Conservation (phyloP, 2,329 filamentous ascomycete genomes). For the Pseudogymnoascus sp. region DNA sequence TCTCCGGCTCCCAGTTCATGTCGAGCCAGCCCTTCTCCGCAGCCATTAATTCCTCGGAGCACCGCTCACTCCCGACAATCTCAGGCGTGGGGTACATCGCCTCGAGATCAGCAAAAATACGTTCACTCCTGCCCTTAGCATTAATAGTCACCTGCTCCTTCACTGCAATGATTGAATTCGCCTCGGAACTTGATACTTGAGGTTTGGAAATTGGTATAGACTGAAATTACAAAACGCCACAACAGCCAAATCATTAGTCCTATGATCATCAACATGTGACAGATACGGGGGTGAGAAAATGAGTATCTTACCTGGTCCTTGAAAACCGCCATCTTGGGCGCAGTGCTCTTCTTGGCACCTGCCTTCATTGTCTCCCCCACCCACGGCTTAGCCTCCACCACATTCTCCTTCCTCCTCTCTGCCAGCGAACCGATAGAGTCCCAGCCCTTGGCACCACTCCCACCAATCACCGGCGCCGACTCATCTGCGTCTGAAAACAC, state of each 20-base stretch:
- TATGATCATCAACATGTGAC: constrained; percentile 78
- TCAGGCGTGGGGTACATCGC: constrained; percentile 73
- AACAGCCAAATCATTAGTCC: constrained; percentile 74
- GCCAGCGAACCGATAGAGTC: constrained; percentile 80
- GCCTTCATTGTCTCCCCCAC: constrained; percentile 82
- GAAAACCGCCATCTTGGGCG: constrained; percentile 83
- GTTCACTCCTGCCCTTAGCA: constrained; percentile 74
- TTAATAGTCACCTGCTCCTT: constrained; percentile 75
- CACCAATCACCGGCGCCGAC: constrained; percentile 45
- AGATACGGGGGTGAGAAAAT: constrained; percentile 26
- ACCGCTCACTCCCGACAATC: constrained; percentile 64
- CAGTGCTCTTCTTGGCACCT: constrained; percentile 69
- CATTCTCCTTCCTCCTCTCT: constrained; percentile 91
- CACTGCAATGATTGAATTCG: constrained; percentile 54
- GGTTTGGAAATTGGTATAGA: constrained; percentile 42
- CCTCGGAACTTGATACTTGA: constrained; percentile 34
- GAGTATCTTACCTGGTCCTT: constrained; percentile 79
- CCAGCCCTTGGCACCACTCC: constrained; percentile 64
- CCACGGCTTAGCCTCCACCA: constrained; percentile 79
- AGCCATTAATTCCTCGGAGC: constrained; percentile 88
- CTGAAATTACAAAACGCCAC: constrained; percentile 50
- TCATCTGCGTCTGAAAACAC: constrained; percentile 76
- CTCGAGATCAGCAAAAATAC: constrained; percentile 79
- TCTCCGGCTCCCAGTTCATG: constrained; percentile 41
- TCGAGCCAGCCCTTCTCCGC: constrained; percentile 61